Base-by-base conservation (phyloP, 192 early-diverging fungal genomes). In the Coemansia umbellata region DNA sequence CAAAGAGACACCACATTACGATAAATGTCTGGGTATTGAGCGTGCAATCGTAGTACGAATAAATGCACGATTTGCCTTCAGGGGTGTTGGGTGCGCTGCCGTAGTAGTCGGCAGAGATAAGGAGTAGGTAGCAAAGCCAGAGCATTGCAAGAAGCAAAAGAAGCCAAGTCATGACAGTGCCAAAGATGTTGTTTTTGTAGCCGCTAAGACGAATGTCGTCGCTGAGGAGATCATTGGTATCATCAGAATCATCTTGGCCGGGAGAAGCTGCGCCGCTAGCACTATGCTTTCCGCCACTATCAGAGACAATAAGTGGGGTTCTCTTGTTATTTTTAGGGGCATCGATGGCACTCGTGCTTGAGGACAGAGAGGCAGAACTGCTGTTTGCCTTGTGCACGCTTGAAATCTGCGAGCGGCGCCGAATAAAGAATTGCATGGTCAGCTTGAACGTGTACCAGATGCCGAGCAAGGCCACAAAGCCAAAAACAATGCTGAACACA, bases 31-130 rank as follows among this genome's bases (percentile, higher is more conserved):
- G 63, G 8, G 58, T 50, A 31, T 58, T 48, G 32, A 79, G 73
- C 36, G 54, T 26, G 18, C 37, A 52, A 37, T 74, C 60, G 30
- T 66, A 59, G 42, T 75, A 53, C 48, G 76, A 65, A 11, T 60
- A 42, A 18, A 42, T 33, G 33, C 60, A 71, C 22, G 55, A 36
- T 8, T 60, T 42, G 41, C 37, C 42, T 3, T 18, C 24, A 7
- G 51, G 52, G 7, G 47, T 55, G 32, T 27, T 24, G 2, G 54
- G 49, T 31, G 54, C 26, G 13, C 33, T 58, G 42, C 60, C 55
- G 32, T 81, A 81, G 44, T 73, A 81, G 58, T 81, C 80, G 19
- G 67, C 65, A 0, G 60, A 57, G 19, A 78, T 50, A 4, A 72
- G 41, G 36, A 71, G 58, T 50, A 82, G 56, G 43, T 48, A 71